These are phyloP conservation scores for Hypoxylon cercidicola DNA, from an alignment of 495 filamentous ascomycete genomes.

Conservation along the genomic window DNA sequence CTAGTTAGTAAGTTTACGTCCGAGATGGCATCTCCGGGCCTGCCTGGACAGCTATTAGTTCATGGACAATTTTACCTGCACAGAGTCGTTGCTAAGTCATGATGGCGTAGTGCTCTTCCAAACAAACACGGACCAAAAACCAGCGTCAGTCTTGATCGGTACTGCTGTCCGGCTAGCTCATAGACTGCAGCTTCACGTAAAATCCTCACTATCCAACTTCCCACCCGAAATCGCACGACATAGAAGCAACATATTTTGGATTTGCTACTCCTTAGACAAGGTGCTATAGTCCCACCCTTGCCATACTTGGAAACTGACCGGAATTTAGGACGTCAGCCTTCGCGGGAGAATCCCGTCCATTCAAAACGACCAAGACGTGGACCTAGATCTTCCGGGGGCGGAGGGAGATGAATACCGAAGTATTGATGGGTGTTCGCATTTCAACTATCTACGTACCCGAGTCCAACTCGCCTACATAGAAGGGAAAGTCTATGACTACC, in stretches of 20 bases:
- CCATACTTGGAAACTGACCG: not conserved
- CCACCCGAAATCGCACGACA: constrained; percentile 41
- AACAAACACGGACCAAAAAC: constrained; percentile 41
- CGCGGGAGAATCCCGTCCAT: constrained; percentile 43
- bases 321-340: constrained; percentile 41
- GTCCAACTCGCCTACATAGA: constrained; percentile 45
- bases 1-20: constrained; percentile 39
- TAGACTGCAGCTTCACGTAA: constrained; percentile 41
- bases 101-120: constrained; percentile 36
- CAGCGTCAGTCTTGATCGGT: constrained; percentile 46
- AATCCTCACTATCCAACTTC: constrained; percentile 23
- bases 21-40: not conserved
- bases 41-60: no score
- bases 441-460: constrained; percentile 42
- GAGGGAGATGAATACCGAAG: constrained; percentile 37
- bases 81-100: constrained; percentile 1
- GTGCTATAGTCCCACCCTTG: not conserved
- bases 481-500: constrained; percentile 43
- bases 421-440: constrained; percentile 36
- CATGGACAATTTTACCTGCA: not conserved
- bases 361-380: constrained; percentile 44
- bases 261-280: constrained; percentile 47
- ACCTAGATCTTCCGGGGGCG: constrained; percentile 40
- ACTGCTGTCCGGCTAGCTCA: constrained; percentile 46
- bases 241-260: constrained; percentile 47